Base-by-base conservation (phyloP, 495 filamentous ascomycete genomes). In the Chaetomium fimeti region DNA sequence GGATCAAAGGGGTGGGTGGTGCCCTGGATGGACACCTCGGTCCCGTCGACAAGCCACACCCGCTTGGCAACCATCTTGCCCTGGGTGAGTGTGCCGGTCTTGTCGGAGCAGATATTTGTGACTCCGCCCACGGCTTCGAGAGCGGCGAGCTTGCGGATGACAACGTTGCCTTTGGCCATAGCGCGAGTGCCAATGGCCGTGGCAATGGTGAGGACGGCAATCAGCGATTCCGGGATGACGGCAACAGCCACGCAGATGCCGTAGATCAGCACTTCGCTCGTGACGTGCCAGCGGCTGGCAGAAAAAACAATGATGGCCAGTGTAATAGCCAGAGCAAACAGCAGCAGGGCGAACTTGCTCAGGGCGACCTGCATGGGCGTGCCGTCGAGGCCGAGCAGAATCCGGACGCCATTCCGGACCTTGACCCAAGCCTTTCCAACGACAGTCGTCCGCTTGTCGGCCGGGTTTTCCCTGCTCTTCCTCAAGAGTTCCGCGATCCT, bases 91-190 rank as follows among this genome's bases (percentile, higher is more conserved):
- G 91, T 94, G 7, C 91, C 91, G 8, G 91, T 94, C 69, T 94
- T 94, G 75, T 94, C 91, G 5, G 89, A 92, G 73, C 91, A 94
- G 68, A 94, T 93, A 68, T 93, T 92, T 52, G 89, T 92, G 45
- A 93, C 88, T 45, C 90, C 90, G 25, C 90, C 91, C 29, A 94
- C 85, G 0, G 91, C 91, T 73, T 94, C 91, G 18, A 94, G 82
- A 11, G 90, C 89, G 61, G 87, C 87, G n/a, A 92, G 78, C 66
- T 90, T 75, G 63, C 73, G 87, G 42, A 92, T 86, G 43, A 93
- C 85, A 28, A 93, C 91, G 66, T 90, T 89, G 8, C 87, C 83
- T 66, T 84, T 86, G 3, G 85, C 82, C 90, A 94, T 93, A 29
- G 83, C 81, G 11, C 86, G 89, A 64, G 89, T 90, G 20, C 90